Percentiles rank a stretch among this genome's conserved stretches.
Conservation (phyloP, 2,329 filamentous ascomycete genomes). For the Xylariaceae sp. region DNA sequence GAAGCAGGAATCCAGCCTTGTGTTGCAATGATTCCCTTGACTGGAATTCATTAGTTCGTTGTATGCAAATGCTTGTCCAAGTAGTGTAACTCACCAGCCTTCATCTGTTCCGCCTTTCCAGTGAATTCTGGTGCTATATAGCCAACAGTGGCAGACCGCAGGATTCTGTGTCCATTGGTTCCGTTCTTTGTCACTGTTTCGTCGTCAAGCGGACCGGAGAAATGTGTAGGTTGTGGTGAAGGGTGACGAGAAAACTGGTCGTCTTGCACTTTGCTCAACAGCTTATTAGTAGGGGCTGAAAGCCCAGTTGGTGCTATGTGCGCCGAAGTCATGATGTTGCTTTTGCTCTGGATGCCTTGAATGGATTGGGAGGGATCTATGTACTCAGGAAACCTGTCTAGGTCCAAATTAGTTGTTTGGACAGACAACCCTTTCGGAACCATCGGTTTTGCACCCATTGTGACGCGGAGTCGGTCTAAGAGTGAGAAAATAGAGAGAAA, state of each 20-base stretch:
- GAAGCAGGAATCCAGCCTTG: slow-evolving; percentile 83
- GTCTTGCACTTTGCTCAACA: slow-evolving; percentile 41
- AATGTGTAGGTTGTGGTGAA: slow-evolving; percentile 84
- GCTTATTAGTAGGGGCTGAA: slow-evolving; percentile 38
- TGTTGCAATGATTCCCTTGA: slow-evolving; percentile 75
- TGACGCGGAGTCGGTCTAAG: neutral
- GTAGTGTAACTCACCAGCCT: slow-evolving; percentile 52
- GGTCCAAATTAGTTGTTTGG: slow-evolving; percentile 40
- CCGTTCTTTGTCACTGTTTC: slow-evolving; percentile 29
- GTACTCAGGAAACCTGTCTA: slow-evolving; percentile 47
- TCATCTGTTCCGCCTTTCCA: slow-evolving; percentile 90
- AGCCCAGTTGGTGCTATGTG: slow-evolving; percentile 36
- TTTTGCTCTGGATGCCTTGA: slow-evolving; percentile 14
- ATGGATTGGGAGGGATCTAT: slow-evolving; percentile 38
- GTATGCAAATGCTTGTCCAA: neutral
- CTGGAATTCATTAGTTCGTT: slow-evolving; percentile 40
- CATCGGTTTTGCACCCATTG: slow-evolving; percentile 12
- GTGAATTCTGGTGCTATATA: slow-evolving; percentile 94
- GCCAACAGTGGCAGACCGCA: slow-evolving; percentile 86
- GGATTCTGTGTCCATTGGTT: slow-evolving; percentile 63
- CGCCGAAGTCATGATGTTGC: slow-evolving; percentile 34
- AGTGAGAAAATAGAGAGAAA: neutral
- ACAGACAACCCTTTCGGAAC: slow-evolving; percentile 37
- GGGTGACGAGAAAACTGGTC: slow-evolving; percentile 60
- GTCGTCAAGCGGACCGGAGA: slow-evolving; percentile 62